Evolutionary conservation across 2,329 filamentous ascomycete genomes (phyloP).

Genomic region (Colletotrichum sp.): DNA sequence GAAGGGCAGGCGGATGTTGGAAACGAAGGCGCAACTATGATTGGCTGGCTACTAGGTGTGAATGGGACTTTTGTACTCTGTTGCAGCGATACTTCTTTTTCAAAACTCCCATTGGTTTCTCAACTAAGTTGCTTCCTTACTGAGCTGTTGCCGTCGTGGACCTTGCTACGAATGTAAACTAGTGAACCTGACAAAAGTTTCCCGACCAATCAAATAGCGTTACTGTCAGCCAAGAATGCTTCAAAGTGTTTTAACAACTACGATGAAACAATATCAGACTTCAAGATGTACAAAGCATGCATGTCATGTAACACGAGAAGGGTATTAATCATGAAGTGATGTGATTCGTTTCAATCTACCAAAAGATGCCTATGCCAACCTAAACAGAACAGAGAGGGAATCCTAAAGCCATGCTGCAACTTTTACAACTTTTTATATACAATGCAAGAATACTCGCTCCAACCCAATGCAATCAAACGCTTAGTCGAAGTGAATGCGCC

Average conservation of each 20-base stretch:
- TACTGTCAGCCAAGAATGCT: no score
- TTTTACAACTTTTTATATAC: conserved; percentile 1
- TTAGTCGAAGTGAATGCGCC: conserved; percentile 56
- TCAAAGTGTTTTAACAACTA: no score
- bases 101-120: no score
- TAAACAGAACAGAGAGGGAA: neutral
- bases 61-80: no score
- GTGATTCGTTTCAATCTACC: neutral
- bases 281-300: no score
- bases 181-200: no score
- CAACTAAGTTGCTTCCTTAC: no score
- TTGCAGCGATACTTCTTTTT: no score
- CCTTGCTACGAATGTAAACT: no score
- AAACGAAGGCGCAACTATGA: neutral
- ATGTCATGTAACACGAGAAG: neutral
- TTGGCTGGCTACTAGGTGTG: neutral
- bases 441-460: neutral
- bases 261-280: no score
- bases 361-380: neutral
- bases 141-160: no score
- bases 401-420: neutral
- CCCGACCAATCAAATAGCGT: no score
- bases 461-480: neutral
- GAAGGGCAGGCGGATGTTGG: neutral
- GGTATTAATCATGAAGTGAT: neutral